A percentile compares a stretch with the other conserved stretches of the same genome.
Evolutionary conservation across 148 eudicot genomes (phyloP).

Genomic region (Fagopyrum tataricum): DNA sequence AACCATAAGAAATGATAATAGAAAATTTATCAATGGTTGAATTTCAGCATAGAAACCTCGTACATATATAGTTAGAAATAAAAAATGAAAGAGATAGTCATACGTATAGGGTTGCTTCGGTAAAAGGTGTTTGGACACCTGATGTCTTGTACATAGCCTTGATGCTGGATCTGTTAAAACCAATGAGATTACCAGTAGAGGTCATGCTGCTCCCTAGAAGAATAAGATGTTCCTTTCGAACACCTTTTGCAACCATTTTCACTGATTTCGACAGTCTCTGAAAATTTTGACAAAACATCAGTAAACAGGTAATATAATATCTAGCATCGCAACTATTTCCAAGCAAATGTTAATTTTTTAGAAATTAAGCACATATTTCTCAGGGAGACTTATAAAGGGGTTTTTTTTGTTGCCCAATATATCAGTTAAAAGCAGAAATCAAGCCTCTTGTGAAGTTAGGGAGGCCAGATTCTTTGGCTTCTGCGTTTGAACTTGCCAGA

Average conservation of each 20-base stretch:
- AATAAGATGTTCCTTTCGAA: slow-evolving; percentile 85
- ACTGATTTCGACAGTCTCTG: slow-evolving; percentile 95
- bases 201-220: slow-evolving; percentile 94
- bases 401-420: too few relatives aligned
- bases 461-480: too few relatives aligned
- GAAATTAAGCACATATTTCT: too few relatives aligned
- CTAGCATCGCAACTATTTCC: too few relatives aligned
- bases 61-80: not conserved
- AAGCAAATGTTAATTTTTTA: too few relatives aligned
- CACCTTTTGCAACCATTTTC: slow-evolving; percentile 82
- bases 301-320: not conserved
- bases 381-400: too few relatives aligned
- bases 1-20: not conserved
- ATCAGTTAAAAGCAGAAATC: too few relatives aligned
- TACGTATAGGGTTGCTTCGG: slow-evolving; percentile 67
- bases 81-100: not conserved
- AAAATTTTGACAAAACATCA: not conserved
- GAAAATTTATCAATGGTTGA: not conserved
- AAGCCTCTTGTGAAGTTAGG: too few relatives aligned
- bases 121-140: slow-evolving; percentile 74
- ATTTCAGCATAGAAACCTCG: not conserved
- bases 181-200: slow-evolving; percentile 69
- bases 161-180: slow-evolving; percentile 74
- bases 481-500: too few relatives aligned
- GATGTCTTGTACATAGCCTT: slow-evolving; percentile 65